Evolutionary conservation across 2,329 filamentous ascomycete species (phyloP).

Genomic region (Fusarium denticulatum): DNA sequence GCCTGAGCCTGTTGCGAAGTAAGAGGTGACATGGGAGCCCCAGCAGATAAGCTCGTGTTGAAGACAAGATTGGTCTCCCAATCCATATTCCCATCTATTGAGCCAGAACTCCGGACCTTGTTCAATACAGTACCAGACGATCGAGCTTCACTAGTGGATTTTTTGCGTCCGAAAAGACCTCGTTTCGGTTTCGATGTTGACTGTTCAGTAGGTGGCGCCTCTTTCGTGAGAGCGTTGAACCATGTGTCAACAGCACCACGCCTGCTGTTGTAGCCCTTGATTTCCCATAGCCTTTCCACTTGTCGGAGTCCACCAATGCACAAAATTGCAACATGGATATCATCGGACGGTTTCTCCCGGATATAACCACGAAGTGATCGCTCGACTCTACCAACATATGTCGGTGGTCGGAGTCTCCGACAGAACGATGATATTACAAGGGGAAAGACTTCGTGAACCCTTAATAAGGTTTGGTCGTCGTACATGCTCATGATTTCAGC

Average conservation of each 20-base stretch:
- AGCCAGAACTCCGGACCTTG: constrained; percentile 44
- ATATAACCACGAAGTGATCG: constrained; percentile 71
- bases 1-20: constrained; percentile 60
- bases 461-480: constrained; percentile 69
- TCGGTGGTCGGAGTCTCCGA: constrained; percentile 69
- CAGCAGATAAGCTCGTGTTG: constrained; percentile 66
- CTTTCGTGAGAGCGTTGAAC: constrained; percentile 63
- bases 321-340: constrained; percentile 69
- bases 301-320: constrained; percentile 70
- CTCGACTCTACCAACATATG: constrained; percentile 71
- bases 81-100: constrained; percentile 45
- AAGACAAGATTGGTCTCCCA: constrained; percentile 60
- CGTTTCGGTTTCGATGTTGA: constrained; percentile 60
- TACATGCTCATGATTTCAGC: constrained; percentile 71
- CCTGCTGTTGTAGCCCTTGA: constrained; percentile 71
- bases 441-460: constrained; percentile 72
- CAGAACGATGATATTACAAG: constrained; percentile 72
- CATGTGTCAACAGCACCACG: constrained; percentile 68
- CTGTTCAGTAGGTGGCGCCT: constrained; percentile 48
- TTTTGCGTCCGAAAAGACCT: constrained; percentile 67
- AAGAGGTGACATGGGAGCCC: constrained; percentile 70
- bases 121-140: constrained; percentile 41
- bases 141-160: constrained; percentile 54
- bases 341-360: constrained; percentile 69
- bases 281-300: constrained; percentile 72